These are phyloP conservation scores for Fusarium longipes DNA, from an alignment of 2,329 filamentous ascomycete genomes.

Conservation along the genomic window DNA sequence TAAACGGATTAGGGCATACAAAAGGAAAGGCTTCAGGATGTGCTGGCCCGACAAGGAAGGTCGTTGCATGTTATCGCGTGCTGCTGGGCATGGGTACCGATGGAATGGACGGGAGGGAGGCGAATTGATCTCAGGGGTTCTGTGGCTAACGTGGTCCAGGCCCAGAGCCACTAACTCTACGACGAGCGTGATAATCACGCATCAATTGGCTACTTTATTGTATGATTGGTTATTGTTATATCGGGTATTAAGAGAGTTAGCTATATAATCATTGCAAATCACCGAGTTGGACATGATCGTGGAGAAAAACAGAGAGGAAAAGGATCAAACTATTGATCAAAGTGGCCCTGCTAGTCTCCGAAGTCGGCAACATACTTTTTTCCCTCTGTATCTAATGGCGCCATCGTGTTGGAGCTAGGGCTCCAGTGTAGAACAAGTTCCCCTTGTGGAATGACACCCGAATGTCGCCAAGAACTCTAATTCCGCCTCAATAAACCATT, in stretches of 20 bases:
- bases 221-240: not conserved
- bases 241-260: not conserved
- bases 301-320: not conserved
- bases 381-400: not conserved
- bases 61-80: constrained; percentile 21
- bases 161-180: not conserved
- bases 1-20: not conserved
- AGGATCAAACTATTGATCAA: not conserved
- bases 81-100: not conserved
- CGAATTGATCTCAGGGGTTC: not conserved
- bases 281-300: not conserved
- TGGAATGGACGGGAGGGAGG: not conserved
- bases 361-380: constrained; percentile 11
- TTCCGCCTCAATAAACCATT: constrained; percentile 8
- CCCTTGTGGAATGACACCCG: constrained; percentile 18
- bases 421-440: constrained; percentile 3
- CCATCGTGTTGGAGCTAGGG: constrained; percentile 7
- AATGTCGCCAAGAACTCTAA: constrained; percentile 1
- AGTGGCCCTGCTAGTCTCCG: not conserved
- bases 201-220: not conserved
- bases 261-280: not conserved
- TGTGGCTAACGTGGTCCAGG: constrained; percentile 11
- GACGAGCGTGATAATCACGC: not conserved
- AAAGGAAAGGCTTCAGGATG: not conserved
- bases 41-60: constrained; percentile 17